These are phyloP conservation scores for Globisporangium paddicum DNA, from an alignment of 352 stramenopile genomes.

Conservation along the genomic window DNA sequence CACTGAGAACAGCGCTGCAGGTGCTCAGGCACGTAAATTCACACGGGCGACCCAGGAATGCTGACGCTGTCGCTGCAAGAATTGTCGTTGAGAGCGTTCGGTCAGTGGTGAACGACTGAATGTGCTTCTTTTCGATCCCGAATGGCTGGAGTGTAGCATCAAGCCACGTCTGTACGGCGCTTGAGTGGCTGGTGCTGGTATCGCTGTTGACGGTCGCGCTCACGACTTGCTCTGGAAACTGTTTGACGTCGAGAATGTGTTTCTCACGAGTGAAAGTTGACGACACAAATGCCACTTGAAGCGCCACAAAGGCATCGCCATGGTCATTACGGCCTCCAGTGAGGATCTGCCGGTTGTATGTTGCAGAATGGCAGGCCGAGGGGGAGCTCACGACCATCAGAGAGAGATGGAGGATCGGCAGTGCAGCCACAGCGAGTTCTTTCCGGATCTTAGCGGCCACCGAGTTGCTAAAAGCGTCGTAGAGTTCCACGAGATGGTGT, in stretches of 20 bases:
- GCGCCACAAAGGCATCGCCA: not conserved
- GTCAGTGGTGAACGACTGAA: slow-evolving; percentile 9
- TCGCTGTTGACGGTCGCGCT: not conserved
- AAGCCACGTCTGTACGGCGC: not conserved
- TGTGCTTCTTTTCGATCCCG: slow-evolving; percentile 5
- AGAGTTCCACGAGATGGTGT: slow-evolving; percentile 13
- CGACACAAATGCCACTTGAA: slow-evolving; percentile 12
- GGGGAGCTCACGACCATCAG: not conserved
- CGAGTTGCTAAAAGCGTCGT: not conserved
- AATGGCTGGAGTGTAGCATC: not conserved
- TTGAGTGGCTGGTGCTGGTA: not conserved
- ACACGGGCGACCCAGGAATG: slow-evolving; percentile 1
- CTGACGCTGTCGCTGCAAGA: not conserved
- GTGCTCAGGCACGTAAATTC: slow-evolving; percentile 1
- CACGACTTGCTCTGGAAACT: not conserved
- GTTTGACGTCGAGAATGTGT: slow-evolving; percentile 5
- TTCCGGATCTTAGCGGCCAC: not conserved
- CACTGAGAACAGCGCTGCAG: not conserved
- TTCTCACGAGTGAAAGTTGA: slow-evolving; percentile 8
- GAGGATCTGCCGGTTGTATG: not conserved
- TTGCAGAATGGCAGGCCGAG: not conserved
- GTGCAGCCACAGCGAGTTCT: not conserved
- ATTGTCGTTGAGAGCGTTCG: not conserved
- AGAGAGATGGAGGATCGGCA: slow-evolving; percentile 11
- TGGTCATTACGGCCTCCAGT: not conserved